Percentiles rank a stretch among this genome's conserved stretches.
These are phyloP conservation scores for Hibiscus trionum DNA, from an alignment of 345 rosid species.

Conservation along the genomic window DNA sequence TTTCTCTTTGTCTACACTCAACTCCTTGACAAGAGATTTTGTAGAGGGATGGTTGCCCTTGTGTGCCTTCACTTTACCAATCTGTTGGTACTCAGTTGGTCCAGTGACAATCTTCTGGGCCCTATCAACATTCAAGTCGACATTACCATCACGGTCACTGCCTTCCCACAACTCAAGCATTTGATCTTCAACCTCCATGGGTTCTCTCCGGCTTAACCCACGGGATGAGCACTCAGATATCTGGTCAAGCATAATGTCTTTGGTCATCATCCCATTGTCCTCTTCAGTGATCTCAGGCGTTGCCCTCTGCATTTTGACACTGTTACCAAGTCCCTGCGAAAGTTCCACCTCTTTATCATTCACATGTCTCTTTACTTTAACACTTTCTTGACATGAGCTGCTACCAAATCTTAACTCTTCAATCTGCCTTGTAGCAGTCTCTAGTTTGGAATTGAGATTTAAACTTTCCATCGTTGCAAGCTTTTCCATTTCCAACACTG, in stretches of 20 bases:
- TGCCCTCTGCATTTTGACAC: slow-evolving; percentile 32
- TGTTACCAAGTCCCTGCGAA: slow-evolving; percentile 13
- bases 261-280: slow-evolving; percentile 56
- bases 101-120: slow-evolving; percentile 20
- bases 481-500: slow-evolving; percentile 53
- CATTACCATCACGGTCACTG: slow-evolving; percentile 31
- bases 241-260: slow-evolving; percentile 91
- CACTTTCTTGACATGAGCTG: slow-evolving; percentile 20
- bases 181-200: slow-evolving; percentile 43
- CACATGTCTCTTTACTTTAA: slow-evolving; percentile 25
- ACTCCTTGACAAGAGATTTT: slow-evolving; percentile 55
- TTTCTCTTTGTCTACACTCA: slow-evolving; percentile 71
- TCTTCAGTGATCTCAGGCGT: slow-evolving; percentile 39
- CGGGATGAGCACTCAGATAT: slow-evolving; percentile 72
- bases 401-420: slow-evolving; percentile 37
- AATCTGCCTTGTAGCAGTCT: slow-evolving; percentile 41
- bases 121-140: slow-evolving; percentile 39
- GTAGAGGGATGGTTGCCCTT: slow-evolving; percentile 33
- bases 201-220: slow-evolving; percentile 61
- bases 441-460: slow-evolving; percentile 47
- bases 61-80: slow-evolving; percentile 26
- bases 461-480: slow-evolving; percentile 40
- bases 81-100: slow-evolving; percentile 6
- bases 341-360: slow-evolving; percentile 18
- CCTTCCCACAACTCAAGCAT: slow-evolving; percentile 61